Base-by-base conservation (phyloP, 306 rosid species). In the Geum urbanum region DNA sequence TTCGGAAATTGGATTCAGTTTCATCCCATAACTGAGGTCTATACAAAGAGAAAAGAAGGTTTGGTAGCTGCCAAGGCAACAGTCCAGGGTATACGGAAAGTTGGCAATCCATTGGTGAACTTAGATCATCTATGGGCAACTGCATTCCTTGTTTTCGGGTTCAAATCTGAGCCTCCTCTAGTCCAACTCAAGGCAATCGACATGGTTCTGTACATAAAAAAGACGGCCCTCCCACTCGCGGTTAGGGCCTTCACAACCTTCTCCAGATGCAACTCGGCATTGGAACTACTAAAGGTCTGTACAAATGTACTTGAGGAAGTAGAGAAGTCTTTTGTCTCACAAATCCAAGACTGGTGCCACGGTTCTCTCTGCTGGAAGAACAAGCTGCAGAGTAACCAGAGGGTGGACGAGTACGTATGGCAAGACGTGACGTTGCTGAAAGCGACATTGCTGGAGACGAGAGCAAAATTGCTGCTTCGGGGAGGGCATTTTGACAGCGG, bases 71-170 rank as follows among this genome's bases (percentile, higher is more conserved):
- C 95, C 20, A 81, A 83, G 68, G 91, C 89, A 20, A 76, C 86
- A 19, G 84, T 89, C 68, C 86, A 89, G 72, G 91, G 94, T 7
- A 80, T 83, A 9, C 82, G 92, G 67, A 92, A 82, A 80, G 67
- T 70, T 14, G 84, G 87, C 7, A 84, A 75, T 71, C 76, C 80
- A 16, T 72, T 66, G 77, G 75, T 73, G 8, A 84, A 83, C 82
- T 80, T 84, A 2, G 88, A 86, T 79, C 98, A 92, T 68, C 73
- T 82, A 7, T 92, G 98, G 98, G 86, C 95, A 18, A 86, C 96
- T 8, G 95, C 96, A 48, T 89, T 92, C 66, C 92, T 92, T 3
- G 95, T 92, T 10, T 92, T 92, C 7, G 98, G 98, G 13, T 92
- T 87, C 88, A 89, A 89, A 82, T 84, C 89, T 0, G 95, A 92